Conservation (phyloP, 352 stramenopile genomes). For the Globisporangium nunn region DNA sequence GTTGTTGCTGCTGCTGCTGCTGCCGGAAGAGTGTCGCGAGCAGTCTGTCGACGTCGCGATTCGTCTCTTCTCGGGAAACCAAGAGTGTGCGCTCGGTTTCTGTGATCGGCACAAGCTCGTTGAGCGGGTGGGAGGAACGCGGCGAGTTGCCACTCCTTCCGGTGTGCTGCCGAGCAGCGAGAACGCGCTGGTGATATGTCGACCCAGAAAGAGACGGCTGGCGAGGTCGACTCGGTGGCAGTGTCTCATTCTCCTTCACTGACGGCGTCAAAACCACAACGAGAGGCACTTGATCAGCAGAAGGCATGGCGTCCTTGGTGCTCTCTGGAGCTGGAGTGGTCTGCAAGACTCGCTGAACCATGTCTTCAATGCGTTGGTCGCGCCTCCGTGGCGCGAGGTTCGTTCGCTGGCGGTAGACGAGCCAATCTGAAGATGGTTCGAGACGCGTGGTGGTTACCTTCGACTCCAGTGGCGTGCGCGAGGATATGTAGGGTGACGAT, state of each 20-base stretch:
- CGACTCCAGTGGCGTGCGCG: conserved; percentile 13
- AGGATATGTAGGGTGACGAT: neutral
- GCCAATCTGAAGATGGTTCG: conserved; percentile 39
- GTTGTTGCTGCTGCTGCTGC: conserved; percentile 8
- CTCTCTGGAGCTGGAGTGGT: conserved; percentile 3
- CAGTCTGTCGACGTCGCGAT: conserved; percentile 35
- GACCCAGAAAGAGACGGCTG: conserved; percentile 25
- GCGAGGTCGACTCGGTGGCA: conserved; percentile 14
- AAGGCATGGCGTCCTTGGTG: neutral
- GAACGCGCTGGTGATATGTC: conserved; percentile 35
- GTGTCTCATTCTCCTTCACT: conserved; percentile 4
- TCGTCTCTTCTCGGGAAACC: conserved; percentile 27
- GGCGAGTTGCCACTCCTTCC: neutral
- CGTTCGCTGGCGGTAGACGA: conserved; percentile 45
- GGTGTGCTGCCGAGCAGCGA: conserved; percentile 12
- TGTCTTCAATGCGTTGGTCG: conserved; percentile 34
- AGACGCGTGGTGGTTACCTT: conserved; percentile 17
- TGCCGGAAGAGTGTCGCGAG: conserved; percentile 33
- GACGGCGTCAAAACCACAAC: neutral
- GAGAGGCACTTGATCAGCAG: neutral
- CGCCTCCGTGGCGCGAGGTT: conserved; percentile 34
- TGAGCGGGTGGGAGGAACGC: conserved; percentile 7
- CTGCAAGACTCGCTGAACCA: conserved; percentile 24
- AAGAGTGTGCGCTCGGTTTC: conserved; percentile 26
- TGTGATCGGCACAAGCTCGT: conserved; percentile 15